A percentile compares a stretch with the other conserved stretches of the same genome.
Conservation (phyloP, 2,329 filamentous ascomycete genomes). For the Aspergillus arachidicola region DNA sequence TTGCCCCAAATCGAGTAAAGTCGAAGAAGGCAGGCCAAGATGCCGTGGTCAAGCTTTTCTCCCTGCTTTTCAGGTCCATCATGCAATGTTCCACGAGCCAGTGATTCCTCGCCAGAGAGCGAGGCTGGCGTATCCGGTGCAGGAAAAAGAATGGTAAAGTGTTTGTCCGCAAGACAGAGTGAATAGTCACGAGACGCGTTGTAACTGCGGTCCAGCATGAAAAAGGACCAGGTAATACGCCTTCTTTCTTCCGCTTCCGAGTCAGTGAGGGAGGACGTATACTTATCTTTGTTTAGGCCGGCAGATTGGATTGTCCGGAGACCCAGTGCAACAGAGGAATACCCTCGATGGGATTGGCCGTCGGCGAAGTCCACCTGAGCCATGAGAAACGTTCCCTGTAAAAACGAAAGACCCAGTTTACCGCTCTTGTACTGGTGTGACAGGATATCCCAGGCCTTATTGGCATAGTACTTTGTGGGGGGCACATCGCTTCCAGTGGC, state of each 20-base stretch:
- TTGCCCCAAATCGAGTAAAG: conserved; percentile 30
- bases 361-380: conserved; percentile 29
- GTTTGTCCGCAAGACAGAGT: conserved; percentile 26
- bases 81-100: conserved; percentile 16
- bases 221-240: conserved; percentile 29
- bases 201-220: conserved; percentile 30
- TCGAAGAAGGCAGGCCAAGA: conserved; percentile 25
- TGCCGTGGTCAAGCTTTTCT: conserved; percentile 24
- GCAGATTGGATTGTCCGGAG: conserved; percentile 26
- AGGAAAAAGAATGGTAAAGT: conserved; percentile 27
- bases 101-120: background rate
- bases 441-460: conserved; percentile 26
- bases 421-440: conserved; percentile 20
- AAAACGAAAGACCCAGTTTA: conserved; percentile 21
- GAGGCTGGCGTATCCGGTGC: background rate
- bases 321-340: conserved; percentile 24
- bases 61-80: conserved; percentile 21
- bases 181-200: conserved; percentile 30
- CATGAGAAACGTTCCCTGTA: conserved; percentile 28
- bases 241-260: conserved; percentile 19
- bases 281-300: conserved; percentile 22
- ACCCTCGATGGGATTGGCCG: conserved; percentile 25
- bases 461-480: conserved; percentile 12
- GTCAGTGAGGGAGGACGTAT: conserved; percentile 5
- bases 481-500: background rate